phyloP scores from a whole-genome alignment of 139 green algal species.

The Picochlorum sp. region DNA sequence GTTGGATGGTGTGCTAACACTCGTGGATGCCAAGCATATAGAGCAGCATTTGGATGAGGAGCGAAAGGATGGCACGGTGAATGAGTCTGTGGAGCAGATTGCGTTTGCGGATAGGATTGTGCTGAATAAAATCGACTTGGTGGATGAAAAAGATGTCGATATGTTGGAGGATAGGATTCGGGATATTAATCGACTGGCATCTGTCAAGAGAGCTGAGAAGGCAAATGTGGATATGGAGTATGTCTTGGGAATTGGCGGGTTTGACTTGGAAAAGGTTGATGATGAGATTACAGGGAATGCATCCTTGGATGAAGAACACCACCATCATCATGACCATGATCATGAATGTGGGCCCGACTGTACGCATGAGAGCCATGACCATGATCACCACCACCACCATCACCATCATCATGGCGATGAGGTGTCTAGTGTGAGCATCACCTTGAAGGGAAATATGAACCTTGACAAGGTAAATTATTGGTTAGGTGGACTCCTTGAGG shows the following conservation, averaged over 20 bases:
- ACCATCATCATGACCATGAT: constrained; percentile 12
- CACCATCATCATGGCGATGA: constrained; percentile 55
- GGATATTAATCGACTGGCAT: constrained; percentile 80
- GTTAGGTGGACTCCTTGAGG: constrained; percentile 77
- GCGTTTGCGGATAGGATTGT: constrained; percentile 91
- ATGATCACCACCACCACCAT: constrained; percentile 26
- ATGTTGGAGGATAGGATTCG: constrained; percentile 54
- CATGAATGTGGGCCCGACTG: constrained; percentile 16
- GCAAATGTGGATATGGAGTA: constrained; percentile 75
- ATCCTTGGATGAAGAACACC: constrained; percentile 17
- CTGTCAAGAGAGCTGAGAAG: constrained; percentile 28
- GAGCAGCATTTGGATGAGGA: constrained; percentile 40
- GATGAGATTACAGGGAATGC: constrained; percentile 44
- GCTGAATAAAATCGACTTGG: constrained; percentile 91
- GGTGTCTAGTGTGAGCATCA: constrained; percentile 64
- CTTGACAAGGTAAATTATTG: constrained; percentile 90
- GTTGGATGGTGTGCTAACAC: constrained; percentile 82
- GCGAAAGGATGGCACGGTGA: constrained; percentile 62
- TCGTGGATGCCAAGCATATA: constrained; percentile 64
- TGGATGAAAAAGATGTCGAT: constrained; percentile 39
- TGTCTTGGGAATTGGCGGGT: constrained; percentile 88
- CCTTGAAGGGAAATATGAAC: constrained; percentile 83
- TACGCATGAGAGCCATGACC: constrained; percentile 18
- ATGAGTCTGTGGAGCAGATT: constrained; percentile 91
- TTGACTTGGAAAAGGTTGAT: constrained; percentile 82